Evolutionary conservation across 2,329 filamentous ascomycete genomes (phyloP).

Genomic region (Diplodia mutila): DNA sequence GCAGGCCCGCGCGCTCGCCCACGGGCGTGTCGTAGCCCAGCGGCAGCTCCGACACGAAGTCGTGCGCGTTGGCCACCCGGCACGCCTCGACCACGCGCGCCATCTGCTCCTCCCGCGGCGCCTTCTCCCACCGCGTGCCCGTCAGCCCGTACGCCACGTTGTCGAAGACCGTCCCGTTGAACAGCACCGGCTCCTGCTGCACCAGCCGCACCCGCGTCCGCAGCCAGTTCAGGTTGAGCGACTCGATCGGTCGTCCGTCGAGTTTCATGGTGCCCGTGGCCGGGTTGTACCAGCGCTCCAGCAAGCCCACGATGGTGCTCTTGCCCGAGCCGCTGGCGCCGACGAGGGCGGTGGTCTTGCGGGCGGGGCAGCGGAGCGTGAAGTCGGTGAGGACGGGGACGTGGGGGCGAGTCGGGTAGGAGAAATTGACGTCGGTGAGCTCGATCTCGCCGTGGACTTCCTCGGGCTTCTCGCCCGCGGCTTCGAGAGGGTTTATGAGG

Average conservation of each 20-base stretch:
- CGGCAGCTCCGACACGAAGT: constrained; percentile 80
- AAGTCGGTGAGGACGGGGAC: constrained; percentile 87
- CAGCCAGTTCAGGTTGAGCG: constrained; percentile 85
- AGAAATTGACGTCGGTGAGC: constrained; percentile 82
- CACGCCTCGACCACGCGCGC: constrained; percentile 79
- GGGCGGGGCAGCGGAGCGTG: constrained; percentile 76
- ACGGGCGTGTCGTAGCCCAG: constrained; percentile 93
- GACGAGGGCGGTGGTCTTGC: constrained; percentile 90
- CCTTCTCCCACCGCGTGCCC: constrained; percentile 34
- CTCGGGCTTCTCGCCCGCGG: constrained; percentile 32
- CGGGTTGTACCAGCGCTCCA: constrained; percentile 93
- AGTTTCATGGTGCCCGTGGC: constrained; percentile 74
- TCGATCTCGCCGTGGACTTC: constrained; percentile 59
- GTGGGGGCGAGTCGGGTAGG: constrained; percentile 91
- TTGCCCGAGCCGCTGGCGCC: constrained; percentile 95
- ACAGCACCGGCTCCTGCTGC: constrained; percentile 89
- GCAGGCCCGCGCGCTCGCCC: constrained; percentile 86
- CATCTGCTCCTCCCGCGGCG: constrained; percentile 40
- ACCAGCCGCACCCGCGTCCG: constrained; percentile 91
- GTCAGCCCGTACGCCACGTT: constrained; percentile 87
- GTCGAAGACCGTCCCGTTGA: constrained; percentile 83
- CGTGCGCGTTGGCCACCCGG: constrained; percentile 89
- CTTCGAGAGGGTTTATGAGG: constrained; percentile 25
- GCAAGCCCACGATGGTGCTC: constrained; percentile 87
- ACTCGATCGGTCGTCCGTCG: constrained; percentile 81